A percentile compares a stretch with the other conserved stretches of the same genome.
These are phyloP conservation scores for Panellus pusillus DNA, from an alignment of 768 basidiomycete genomes.

Conservation along the genomic window DNA sequence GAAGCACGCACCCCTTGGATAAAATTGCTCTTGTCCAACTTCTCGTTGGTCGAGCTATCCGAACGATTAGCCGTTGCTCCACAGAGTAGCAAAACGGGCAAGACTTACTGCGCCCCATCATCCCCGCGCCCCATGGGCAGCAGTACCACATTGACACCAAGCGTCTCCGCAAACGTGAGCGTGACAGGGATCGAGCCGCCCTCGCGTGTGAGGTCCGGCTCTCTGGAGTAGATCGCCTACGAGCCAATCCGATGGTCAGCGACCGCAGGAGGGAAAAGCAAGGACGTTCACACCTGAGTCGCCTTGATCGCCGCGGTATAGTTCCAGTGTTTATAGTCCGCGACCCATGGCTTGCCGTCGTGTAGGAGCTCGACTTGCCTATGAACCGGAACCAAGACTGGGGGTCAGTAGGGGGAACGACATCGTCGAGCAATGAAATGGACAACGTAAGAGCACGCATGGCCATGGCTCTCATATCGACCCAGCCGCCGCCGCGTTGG, in stretches of 20 bases:
- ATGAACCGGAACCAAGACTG: neutral
- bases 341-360: slow-evolving; percentile 90
- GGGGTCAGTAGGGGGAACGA: neutral
- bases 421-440: no score
- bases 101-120: slow-evolving; percentile 86
- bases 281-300: slow-evolving; percentile 56
- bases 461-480: no score
- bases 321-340: slow-evolving; percentile 87
- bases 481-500: no score
- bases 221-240: slow-evolving; percentile 63
- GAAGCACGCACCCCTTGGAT: slow-evolving; percentile 67
- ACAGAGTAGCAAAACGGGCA: neutral
- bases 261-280: neutral
- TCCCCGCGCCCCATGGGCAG: slow-evolving; percentile 94
- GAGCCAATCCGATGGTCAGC: neutral
- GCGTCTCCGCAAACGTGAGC: slow-evolving; percentile 86
- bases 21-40: slow-evolving; percentile 88
- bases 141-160: slow-evolving; percentile 84
- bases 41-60: slow-evolving; percentile 87
- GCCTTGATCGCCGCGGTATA: slow-evolving; percentile 86
- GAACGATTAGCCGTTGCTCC: neutral
- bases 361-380: slow-evolving; percentile 63
- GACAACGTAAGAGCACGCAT: no score
- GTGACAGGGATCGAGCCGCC: slow-evolving; percentile 96
- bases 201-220: slow-evolving; percentile 84